A percentile compares a stretch with the other conserved stretches of the same genome.
Conservation (phyloP, 306 rosid genomes). For the Pterocarpus macrocarpus region DNA sequence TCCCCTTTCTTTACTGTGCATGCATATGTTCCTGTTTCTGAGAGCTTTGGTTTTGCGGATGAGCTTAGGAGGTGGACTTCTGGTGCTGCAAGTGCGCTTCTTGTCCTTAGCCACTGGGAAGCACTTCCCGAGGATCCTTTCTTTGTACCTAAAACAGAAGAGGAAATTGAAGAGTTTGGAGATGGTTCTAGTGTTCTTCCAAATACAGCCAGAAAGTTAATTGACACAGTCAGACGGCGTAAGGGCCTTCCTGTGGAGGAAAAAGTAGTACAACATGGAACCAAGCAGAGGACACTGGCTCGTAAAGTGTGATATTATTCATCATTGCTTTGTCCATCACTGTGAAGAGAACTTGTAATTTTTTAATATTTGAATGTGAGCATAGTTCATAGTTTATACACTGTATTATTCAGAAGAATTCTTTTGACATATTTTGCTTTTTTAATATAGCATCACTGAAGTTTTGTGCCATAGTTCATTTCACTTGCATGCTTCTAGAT, state of each 20-base stretch:
- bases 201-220: slow-evolving; percentile 91
- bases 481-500: not conserved
- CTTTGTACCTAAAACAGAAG: slow-evolving; percentile 92
- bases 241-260: slow-evolving; percentile 95
- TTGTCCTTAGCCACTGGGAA: slow-evolving; percentile 96
- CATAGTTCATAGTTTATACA: slow-evolving; percentile 34
- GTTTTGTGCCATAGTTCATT: slow-evolving; percentile 34
- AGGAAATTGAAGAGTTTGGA: slow-evolving; percentile 93
- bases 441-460: slow-evolving; percentile 30
- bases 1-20: slow-evolving; percentile 94
- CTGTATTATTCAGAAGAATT: slow-evolving; percentile 40
- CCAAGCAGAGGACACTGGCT: slow-evolving; percentile 92
- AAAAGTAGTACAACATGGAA: slow-evolving; percentile 89
- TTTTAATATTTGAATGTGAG: not conserved
- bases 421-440: not conserved
- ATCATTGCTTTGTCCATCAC: slow-evolving; percentile 33
- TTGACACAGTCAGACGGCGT: slow-evolving; percentile 73
- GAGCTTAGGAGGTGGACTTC: slow-evolving; percentile 89
- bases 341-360: slow-evolving; percentile 38
- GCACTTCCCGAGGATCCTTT: slow-evolving; percentile 87
- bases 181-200: slow-evolving; percentile 94
- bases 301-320: slow-evolving; percentile 72
- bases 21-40: slow-evolving; percentile 87
- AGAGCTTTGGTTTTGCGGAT: slow-evolving; percentile 93
- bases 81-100: slow-evolving; percentile 88